These are phyloP conservation scores for Cordyceps militaris DNA, from an alignment of 2,329 filamentous ascomycete species.

Conservation along the genomic window DNA sequence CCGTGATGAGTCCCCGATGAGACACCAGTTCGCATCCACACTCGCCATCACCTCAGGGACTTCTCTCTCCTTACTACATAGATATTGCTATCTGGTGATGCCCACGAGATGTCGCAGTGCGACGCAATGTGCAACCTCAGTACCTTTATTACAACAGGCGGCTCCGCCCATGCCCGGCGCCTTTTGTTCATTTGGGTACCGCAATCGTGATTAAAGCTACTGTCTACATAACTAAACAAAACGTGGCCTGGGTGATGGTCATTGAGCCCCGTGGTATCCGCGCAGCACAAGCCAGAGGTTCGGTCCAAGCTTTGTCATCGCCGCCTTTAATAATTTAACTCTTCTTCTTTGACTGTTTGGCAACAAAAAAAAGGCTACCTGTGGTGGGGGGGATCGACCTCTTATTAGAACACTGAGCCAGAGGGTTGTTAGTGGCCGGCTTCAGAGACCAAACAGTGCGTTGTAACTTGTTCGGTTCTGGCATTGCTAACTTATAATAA, in stretches of 20 bases:
- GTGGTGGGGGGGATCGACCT: not conserved
- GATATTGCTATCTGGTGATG: not conserved
- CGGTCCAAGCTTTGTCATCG: too few relatives aligned
- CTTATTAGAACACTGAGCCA: not conserved
- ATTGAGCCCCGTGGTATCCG: too few relatives aligned
- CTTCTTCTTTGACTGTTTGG: too few relatives aligned
- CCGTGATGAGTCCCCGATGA: not conserved
- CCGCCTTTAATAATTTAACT: too few relatives aligned
- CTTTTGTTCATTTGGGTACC: not conserved
- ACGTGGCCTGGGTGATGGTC: too few relatives aligned
- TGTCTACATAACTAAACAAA: too few relatives aligned
- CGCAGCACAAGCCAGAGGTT: too few relatives aligned
- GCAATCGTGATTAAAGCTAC: too few relatives aligned
- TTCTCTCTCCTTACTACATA: not conserved
- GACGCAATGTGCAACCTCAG: not conserved
- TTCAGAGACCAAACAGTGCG: not conserved
- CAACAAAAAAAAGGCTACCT: not conserved
- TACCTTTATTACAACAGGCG: not conserved
- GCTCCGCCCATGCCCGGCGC: not conserved
- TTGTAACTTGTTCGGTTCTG: not conserved
- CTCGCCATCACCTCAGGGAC: not conserved
- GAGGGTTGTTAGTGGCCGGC: not conserved
- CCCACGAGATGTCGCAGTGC: not conserved
- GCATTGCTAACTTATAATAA: too few relatives aligned
- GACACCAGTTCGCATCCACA: conserved; percentile 3